These are phyloP conservation scores for Phaeophleospora eucalypticola DNA, from an alignment of 2,329 filamentous ascomycete species.

Conservation along the genomic window DNA sequence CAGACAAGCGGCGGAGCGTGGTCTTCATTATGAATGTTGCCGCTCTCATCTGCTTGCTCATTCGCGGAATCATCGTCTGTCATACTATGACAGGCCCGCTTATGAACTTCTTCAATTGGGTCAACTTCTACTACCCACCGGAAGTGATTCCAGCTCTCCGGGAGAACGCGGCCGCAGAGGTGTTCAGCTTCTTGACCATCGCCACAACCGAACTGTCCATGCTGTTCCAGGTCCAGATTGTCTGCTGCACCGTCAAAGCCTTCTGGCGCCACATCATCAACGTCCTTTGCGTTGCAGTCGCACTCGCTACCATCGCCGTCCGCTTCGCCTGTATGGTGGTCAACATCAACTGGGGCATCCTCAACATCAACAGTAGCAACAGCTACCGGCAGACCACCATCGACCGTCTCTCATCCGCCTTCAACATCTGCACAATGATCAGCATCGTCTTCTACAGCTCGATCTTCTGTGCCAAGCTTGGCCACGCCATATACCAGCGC, in stretches of 20 bases:
- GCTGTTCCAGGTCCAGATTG: conserved; percentile 60
- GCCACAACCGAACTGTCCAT: conserved; percentile 56
- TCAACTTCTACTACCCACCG: conserved; percentile 23
- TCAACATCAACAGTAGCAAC: conserved; percentile 15
- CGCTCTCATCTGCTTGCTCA: conserved; percentile 57
- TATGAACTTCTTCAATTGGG: conserved; percentile 46
- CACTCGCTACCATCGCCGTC: conserved; percentile 50
- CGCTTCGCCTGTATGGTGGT: conserved; percentile 51
- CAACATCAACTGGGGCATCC: conserved; percentile 36
- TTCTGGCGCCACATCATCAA: conserved; percentile 46
- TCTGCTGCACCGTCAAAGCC: conserved; percentile 49
- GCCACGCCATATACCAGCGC: conserved; percentile 53
- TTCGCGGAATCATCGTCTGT: conserved; percentile 56
- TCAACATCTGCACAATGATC: conserved; percentile 50
- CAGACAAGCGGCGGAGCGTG: conserved; percentile 58
- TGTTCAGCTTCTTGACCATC: conserved; percentile 52
- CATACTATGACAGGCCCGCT: conserved; percentile 60
- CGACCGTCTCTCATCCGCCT: conserved; percentile 41
- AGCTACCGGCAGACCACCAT: conserved; percentile 16
- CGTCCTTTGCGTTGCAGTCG: conserved; percentile 45
- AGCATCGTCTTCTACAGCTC: conserved; percentile 60
- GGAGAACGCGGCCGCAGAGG: conserved; percentile 44
- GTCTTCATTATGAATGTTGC: conserved; percentile 64
- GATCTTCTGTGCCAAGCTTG: conserved; percentile 61
- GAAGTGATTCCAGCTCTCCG: conserved; percentile 8